Evolutionary conservation across 495 filamentous ascomycete genomes (phyloP).

Genomic region (Talaromyces trachyspermus): DNA sequence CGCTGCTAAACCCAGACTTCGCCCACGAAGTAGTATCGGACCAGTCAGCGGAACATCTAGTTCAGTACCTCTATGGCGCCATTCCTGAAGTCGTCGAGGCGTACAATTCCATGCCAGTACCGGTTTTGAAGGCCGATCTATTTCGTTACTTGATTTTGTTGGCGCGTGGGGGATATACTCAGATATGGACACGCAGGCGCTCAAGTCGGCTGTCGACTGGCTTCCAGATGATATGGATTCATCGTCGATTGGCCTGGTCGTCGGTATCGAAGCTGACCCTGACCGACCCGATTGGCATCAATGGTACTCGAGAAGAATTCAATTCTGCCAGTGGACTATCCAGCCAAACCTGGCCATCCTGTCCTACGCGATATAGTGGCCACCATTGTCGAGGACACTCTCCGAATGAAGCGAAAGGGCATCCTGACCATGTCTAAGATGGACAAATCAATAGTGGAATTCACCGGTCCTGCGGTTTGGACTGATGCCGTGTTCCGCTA

Average conservation of each 20-base stretch:
- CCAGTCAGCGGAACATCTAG: slow-evolving; percentile 67
- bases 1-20: slow-evolving; percentile 80
- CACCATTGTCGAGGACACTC: slow-evolving; percentile 73
- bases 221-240: slow-evolving; percentile 70
- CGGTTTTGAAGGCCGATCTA: slow-evolving; percentile 94
- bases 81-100: slow-evolving; percentile 91
- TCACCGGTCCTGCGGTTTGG: slow-evolving; percentile 92
- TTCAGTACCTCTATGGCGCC: slow-evolving; percentile 78
- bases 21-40: slow-evolving; percentile 97
- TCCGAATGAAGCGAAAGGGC: slow-evolving; percentile 65
- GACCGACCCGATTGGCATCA: slow-evolving; percentile 86
- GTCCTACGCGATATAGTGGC: slow-evolving; percentile 82
- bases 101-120: slow-evolving; percentile 74
- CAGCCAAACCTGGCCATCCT: slow-evolving; percentile 93
- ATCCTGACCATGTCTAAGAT: slow-evolving; percentile 56
- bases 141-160: slow-evolving; percentile 95
- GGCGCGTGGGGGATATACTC: slow-evolving; percentile 93
- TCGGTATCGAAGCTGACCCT: slow-evolving; percentile 95
- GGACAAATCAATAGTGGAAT: slow-evolving; percentile 83
- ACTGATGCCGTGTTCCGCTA: slow-evolving; percentile 88
- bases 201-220: slow-evolving; percentile 81
- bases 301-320: slow-evolving; percentile 93
- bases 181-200: slow-evolving; percentile 87
- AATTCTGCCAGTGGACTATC: slow-evolving; percentile 99
- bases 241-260: slow-evolving; percentile 69